Conservation (phyloP, 1,284 basidiomycete genomes). For the Apiotrichum laibachii region DNA sequence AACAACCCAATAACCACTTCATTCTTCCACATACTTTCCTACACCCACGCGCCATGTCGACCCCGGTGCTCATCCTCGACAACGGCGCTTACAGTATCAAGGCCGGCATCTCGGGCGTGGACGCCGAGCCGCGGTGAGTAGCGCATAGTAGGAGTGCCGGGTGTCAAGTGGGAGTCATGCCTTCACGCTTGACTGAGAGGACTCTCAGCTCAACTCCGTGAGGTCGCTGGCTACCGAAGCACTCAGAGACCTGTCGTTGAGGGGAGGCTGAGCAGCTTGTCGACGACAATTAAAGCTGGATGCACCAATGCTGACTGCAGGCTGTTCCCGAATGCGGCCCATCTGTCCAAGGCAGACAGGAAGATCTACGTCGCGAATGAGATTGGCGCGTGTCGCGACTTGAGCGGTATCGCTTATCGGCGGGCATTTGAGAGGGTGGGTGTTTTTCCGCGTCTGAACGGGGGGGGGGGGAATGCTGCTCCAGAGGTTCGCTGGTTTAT, state of each 20-base stretch:
- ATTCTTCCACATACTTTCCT: background rate
- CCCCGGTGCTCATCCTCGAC: conserved; percentile 66
- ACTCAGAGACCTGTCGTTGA: background rate
- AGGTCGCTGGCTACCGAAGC: too few species aligned
- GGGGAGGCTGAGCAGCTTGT: too few species aligned
- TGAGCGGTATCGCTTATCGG: conserved; percentile 72
- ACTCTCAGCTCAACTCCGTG: background rate
- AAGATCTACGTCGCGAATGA: conserved; percentile 78
- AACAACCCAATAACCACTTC: too few species aligned
- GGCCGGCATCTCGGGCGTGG: conserved; percentile 57
- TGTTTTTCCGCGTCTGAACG: background rate
- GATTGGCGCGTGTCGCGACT: conserved; percentile 68
- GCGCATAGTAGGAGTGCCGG: too few species aligned
- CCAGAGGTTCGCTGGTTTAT: too few species aligned
- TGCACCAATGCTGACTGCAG: conserved; percentile 50
- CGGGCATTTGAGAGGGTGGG: conserved; percentile 80
- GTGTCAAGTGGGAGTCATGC: too few species aligned
- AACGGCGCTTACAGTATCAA: conserved; percentile 83
- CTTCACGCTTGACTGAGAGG: background rate
- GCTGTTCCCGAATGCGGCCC: conserved; percentile 71
- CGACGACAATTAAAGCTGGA: background rate
- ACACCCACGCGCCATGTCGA: conserved; percentile 5
- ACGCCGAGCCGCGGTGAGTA: conserved; percentile 44
- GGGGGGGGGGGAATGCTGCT: background rate
- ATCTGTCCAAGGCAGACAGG: conserved; percentile 74